Evolutionary conservation across 495 filamentous ascomycete species (phyloP).

Genomic region (Neurospora sp.): DNA sequence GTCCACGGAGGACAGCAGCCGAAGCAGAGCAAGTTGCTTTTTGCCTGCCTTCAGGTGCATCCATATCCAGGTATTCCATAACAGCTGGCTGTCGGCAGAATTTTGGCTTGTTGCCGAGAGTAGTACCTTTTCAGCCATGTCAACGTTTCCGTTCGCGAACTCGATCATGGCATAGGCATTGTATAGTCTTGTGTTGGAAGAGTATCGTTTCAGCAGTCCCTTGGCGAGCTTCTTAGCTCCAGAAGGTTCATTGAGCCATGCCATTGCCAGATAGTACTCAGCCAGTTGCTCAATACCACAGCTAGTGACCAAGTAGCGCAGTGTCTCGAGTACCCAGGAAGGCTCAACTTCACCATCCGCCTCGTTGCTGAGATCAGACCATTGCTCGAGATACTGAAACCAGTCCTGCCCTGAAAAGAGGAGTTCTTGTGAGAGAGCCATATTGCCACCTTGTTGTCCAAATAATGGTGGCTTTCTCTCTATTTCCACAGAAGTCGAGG

Average conservation of each 20-base stretch:
- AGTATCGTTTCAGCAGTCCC: conserved; percentile 53
- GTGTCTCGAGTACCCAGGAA: conserved; percentile 40
- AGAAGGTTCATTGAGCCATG: conserved; percentile 44
- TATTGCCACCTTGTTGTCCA: conserved; percentile 19
- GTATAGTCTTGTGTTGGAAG: conserved; percentile 59
- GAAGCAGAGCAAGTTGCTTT: conserved; percentile 14
- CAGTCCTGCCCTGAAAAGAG: conserved; percentile 27
- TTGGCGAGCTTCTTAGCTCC: conserved; percentile 65
- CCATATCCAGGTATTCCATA: conserved; percentile 70
- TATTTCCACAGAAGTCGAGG: conserved; percentile 2
- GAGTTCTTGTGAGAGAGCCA: conserved; percentile 24
- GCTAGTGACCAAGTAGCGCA: conserved; percentile 44
- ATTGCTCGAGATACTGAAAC: conserved; percentile 27
- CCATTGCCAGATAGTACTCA: conserved; percentile 63
- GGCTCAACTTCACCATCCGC: conserved; percentile 20
- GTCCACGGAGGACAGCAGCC: conserved; percentile 22
- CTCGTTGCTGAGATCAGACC: not conserved
- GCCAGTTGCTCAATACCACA: conserved; percentile 44
- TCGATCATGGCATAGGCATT: conserved; percentile 71
- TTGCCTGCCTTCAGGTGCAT: conserved; percentile 45
- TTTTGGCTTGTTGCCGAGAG: conserved; percentile 36
- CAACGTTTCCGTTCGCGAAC: conserved; percentile 42
- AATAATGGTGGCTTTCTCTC: conserved; percentile 25
- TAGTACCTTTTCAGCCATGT: conserved; percentile 54
- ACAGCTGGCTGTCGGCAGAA: conserved; percentile 34